Evolutionary conservation across 306 rosid genomes (phyloP), one percentile per base, ranked within the genome.

Genomic region (Carpinus fangiana): DNA sequence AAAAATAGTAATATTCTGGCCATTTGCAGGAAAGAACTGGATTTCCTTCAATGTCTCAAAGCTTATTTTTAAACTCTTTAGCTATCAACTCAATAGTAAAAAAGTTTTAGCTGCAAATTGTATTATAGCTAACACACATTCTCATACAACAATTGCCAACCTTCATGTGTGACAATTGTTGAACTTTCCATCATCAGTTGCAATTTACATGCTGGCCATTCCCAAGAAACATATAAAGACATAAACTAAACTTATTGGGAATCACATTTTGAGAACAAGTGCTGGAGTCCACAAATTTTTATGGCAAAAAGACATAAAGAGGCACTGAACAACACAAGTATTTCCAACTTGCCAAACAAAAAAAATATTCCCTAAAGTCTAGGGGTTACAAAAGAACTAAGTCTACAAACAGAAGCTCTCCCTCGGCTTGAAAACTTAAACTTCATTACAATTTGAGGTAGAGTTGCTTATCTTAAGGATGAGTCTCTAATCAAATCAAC

Each of bases 1-100:
- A 11, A 70, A 52, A 20, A 55, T 26, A 69, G 28, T 18, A 38
- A 8, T 66, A 34, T 18, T 38, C 51, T 28, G 55, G 73, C 36
- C 55, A 48, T 56, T 76, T 36, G 34, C 31, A 41, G 59, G 55
- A 55, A 28, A 77, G 46, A 36, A 77, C 31, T 66, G 6, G 48
- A 66, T 16, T 38, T 66, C 5, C 17, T 31, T 38, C 9, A 66
- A 3, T n/a, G 12, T 18, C 8, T 3, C 10, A 38, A 18, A 36
- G 4, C 1, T 36, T 7, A 55, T 55, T 21, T 23, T 4, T 20
- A 18, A 66, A 66, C 21, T 38, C 1, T 36, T 66, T 18, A 36
- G 28, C 28, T 9, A 38, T 36, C 21, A 66, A 66, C 72, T 66
- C 51, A 38, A 66, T 17, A 66, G 50, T 66, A 17, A 66, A 38